These are phyloP conservation scores for Colletotrichum sp. DNA, from an alignment of 2,329 filamentous ascomycete species.

Conservation along the genomic window DNA sequence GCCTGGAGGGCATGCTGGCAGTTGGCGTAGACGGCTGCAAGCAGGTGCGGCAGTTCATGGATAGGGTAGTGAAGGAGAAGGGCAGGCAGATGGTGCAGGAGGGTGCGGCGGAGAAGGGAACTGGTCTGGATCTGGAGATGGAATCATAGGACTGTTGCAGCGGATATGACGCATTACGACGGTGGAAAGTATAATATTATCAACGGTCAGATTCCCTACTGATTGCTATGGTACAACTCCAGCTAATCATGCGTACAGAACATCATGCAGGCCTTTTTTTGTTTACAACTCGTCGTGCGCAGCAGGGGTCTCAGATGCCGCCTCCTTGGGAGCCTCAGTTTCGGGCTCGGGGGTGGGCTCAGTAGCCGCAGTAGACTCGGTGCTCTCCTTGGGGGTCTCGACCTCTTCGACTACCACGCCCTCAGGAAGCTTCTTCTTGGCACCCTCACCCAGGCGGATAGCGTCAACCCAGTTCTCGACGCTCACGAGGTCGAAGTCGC, in stretches of 20 bases:
- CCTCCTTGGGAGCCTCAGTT: conserved; percentile 38
- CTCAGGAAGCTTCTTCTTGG: conserved; percentile 76
- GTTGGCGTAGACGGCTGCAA: conserved; percentile 92
- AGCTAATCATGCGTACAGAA: conserved; percentile 7
- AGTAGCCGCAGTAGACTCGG: conserved; percentile 12
- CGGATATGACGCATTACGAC: background rate
- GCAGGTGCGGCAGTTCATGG: conserved; percentile 81
- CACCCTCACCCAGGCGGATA: conserved; percentile 87
- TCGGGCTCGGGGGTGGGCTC: conserved; percentile 11
- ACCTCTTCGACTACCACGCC: conserved; percentile 52
- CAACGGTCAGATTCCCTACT: conserved; percentile 5
- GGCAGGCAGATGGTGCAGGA: conserved; percentile 68
- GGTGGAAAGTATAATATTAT: background rate
- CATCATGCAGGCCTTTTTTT: background rate
- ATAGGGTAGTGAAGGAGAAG: conserved; percentile 77
- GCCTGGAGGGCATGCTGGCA: conserved; percentile 90
- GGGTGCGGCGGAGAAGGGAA: conserved; percentile 54
- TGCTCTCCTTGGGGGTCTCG: background rate
- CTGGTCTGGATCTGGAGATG: conserved; percentile 56
- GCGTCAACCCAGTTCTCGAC: conserved; percentile 89
- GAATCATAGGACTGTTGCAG: conserved; percentile 36
- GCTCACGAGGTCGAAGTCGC: conserved; percentile 61
- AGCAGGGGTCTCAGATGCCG: conserved; percentile 33
- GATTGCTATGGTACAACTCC: conserved; percentile 3
- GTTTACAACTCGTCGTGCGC: conserved; percentile 57